Percentiles rank a stretch among this genome's conserved stretches.
Evolutionary conservation across 2,329 filamentous ascomycete genomes (phyloP).

Genomic region (Arachnomyces sp.): DNA sequence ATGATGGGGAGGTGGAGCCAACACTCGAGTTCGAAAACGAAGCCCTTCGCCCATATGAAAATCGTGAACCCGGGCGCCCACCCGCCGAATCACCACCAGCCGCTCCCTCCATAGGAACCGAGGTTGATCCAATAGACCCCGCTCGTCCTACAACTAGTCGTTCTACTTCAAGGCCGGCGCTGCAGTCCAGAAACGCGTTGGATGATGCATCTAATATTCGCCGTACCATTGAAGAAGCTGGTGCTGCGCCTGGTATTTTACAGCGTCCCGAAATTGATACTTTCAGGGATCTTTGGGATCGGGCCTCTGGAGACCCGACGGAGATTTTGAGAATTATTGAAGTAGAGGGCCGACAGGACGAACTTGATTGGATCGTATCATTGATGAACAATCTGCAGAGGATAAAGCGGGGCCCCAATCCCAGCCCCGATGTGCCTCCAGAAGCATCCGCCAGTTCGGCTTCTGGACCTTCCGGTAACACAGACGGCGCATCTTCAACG

Average conservation of each 20-base stretch:
- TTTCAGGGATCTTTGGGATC: constrained; percentile 49
- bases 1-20: constrained; percentile 7
- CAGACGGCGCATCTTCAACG: too few relatives aligned
- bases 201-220: constrained; percentile 42
- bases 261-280: constrained; percentile 33
- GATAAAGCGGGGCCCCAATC: constrained; percentile 5
- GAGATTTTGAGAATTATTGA: constrained; percentile 54
- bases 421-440: constrained; percentile 1
- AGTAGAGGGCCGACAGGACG: constrained; percentile 51
- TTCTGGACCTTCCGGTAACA: too few relatives aligned
- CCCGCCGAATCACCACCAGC: constrained; percentile 11
- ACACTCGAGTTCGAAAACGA: constrained; percentile 9
- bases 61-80: constrained; percentile 2
- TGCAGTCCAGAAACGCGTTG: constrained; percentile 38
- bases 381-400: constrained; percentile 36
- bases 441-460: constrained; percentile 1
- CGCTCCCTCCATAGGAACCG: constrained; percentile 9
- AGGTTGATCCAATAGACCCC: constrained; percentile 5
- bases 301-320: constrained; percentile 51
- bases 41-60: not conserved
- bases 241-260: constrained; percentile 3
- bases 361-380: constrained; percentile 52
- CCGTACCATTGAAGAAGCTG: constrained; percentile 38
- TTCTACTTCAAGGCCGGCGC: constrained; percentile 29
- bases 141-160: not conserved